Evolutionary conservation across 2,329 filamentous ascomycete genomes (phyloP), one percentile per base, ranked within the genome.

Genomic region (Claviceps quebecensis): DNA sequence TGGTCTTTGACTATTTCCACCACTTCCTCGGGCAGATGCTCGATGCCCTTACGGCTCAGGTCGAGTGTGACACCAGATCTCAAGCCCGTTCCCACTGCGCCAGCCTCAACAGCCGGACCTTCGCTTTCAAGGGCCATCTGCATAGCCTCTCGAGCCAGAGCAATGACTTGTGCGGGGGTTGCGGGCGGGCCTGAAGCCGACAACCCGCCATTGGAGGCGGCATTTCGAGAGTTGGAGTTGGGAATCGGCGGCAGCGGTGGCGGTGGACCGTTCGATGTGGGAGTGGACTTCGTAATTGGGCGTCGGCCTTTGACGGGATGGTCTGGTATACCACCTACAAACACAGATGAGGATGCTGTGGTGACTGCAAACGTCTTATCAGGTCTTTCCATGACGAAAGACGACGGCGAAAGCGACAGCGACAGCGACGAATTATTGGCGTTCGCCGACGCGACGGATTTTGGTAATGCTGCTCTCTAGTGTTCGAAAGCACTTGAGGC

Each of bases 11-110:
- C 84, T 55, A 87, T 77, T 59, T 85, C 80, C 41, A 88, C 80
- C 44, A 87, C 80, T 65, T 87, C 84, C 53, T 86, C 82, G 0
- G 84, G 84, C 52, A 88, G 67, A 56, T 75, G 77, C 58, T 80
- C 76, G 45, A 90, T 88, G 61, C 80, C 81, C 67, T 83, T 84
- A 60, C 85, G 81, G 65, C 85, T 87, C 56, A 90, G 68, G 65
- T 90, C 84, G 59, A 91, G 83, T 36, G 86, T 90, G 53, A 88
- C 78, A 53, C 86, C 86, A 1, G 82, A 80, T 61, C 82, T 80
- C 46, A 83, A 68, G 45, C 78, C 78, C 17, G 65, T 80, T 61
- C 74, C 80, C 56, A 79, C 73, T 54, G 75, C 73, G 55, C 74
- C 76, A 44, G 75, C 76, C 56, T 81, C 79, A 50, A 78, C 77